A percentile compares a stretch with the other conserved stretches of the same genome.
Conservation (phyloP, 2,329 filamentous ascomycete species). For the Capronia epimyces region DNA sequence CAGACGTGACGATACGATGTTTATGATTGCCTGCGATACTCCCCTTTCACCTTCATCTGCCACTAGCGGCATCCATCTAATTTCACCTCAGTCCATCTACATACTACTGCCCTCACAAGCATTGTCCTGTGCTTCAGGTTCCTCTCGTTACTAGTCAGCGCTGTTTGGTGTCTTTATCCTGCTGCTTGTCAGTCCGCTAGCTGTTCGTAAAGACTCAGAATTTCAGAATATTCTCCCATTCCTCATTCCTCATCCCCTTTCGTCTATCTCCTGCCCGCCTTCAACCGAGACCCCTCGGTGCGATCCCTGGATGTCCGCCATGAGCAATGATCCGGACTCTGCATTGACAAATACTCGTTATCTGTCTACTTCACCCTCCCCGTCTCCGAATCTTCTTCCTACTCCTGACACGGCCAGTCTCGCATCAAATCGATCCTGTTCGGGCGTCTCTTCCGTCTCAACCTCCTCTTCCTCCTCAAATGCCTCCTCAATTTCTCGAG, state of each 20-base stretch:
- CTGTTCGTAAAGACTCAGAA: not conserved
- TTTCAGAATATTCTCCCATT: not conserved
- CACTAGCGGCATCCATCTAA: slow-evolving; percentile 13
- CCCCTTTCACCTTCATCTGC: slow-evolving; percentile 13
- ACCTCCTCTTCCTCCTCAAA: slow-evolving; percentile 43
- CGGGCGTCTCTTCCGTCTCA: slow-evolving; percentile 43
- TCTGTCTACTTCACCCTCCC: slow-evolving; percentile 17
- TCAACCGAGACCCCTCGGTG: not conserved
- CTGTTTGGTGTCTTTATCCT: slow-evolving; percentile 1
- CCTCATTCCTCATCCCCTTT: not conserved
- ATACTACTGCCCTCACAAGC: not conserved
- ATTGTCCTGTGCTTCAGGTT: slow-evolving; percentile 10
- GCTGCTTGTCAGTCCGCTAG: not conserved
- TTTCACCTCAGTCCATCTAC: slow-evolving; percentile 15
- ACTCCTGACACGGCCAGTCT: slow-evolving; percentile 17
- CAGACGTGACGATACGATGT: not conserved
- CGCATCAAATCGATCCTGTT: slow-evolving; percentile 41
- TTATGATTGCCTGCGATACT: slow-evolving; percentile 1
- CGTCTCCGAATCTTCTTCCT: slow-evolving; percentile 24
- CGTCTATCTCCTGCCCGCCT: not conserved
- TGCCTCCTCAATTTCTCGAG: slow-evolving; percentile 40
- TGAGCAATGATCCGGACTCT: slow-evolving; percentile 16
- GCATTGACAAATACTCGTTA: slow-evolving; percentile 8
- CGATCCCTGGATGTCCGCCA: slow-evolving; percentile 5
- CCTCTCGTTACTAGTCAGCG: not conserved